Percentiles rank a stretch among this genome's conserved stretches.
Conservation (phyloP, 2,329 filamentous ascomycete species). For the Pseudogymnoascus pannorum region DNA sequence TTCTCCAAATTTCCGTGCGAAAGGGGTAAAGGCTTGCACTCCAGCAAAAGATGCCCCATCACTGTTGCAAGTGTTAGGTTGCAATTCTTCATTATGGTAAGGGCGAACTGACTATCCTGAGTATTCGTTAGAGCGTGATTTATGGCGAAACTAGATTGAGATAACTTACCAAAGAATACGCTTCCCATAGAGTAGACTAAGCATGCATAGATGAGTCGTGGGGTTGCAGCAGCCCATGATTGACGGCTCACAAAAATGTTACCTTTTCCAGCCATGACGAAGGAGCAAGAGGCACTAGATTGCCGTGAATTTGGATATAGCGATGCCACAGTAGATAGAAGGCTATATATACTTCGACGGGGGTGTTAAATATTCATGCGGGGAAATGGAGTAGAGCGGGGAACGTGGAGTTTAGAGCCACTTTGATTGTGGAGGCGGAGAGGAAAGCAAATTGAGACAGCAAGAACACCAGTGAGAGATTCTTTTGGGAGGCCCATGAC, state of each 20-base stretch:
- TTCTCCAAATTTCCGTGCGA: constrained; percentile 13
- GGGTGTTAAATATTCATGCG: not conserved
- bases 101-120: not conserved
- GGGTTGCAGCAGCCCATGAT: constrained; percentile 15
- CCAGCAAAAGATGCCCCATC: constrained; percentile 19
- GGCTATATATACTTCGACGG: not conserved
- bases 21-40: constrained; percentile 18
- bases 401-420: not conserved
- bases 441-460: not conserved
- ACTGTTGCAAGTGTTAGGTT: constrained; percentile 4
- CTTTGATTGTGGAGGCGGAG: not conserved
- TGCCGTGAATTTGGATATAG: not conserved
- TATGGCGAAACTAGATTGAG: not conserved
- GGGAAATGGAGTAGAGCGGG: not conserved
- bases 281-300: not conserved
- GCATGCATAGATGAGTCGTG: constrained; percentile 14
- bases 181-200: constrained; percentile 18
- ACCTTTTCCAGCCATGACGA: constrained; percentile 11
- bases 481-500: not conserved
- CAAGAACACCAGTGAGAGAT: not conserved
- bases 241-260: constrained; percentile 16
- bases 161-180: constrained; percentile 16
- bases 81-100: not conserved
- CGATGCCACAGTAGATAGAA: not conserved
- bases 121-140: not conserved